phyloP scores from a whole-genome alignment of 371 early-diverging fungal species.

The Gilbertella persicaria region DNA sequence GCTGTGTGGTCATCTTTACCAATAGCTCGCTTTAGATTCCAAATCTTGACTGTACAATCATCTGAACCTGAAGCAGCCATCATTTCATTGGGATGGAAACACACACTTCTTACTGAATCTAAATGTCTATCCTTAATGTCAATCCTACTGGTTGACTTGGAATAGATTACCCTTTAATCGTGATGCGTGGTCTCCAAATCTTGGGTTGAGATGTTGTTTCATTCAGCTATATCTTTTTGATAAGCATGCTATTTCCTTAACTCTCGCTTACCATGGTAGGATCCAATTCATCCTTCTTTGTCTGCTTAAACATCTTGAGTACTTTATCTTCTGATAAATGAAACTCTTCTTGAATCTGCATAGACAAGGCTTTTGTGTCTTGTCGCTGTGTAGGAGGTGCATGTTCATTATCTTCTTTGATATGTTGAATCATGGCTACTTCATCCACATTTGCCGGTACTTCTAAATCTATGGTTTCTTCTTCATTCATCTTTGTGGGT shows the following conservation, averaged over 20 bases:
- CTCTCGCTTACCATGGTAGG: too few species aligned
- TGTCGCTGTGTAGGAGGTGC: constrained; percentile 11
- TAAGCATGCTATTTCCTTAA: neutral
- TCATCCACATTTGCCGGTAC: constrained; percentile 53
- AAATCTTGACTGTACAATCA: constrained; percentile 82
- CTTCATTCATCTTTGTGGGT: constrained; percentile 3
- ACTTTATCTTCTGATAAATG: constrained; percentile 64
- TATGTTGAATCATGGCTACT: constrained; percentile 46
- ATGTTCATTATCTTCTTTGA: constrained; percentile 16
- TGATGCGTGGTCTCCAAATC: constrained; percentile 63
- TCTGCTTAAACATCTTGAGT: constrained; percentile 55
- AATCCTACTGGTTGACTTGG: too few species aligned
- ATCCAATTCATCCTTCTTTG: constrained; percentile 27
- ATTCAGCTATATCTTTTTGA: too few species aligned
- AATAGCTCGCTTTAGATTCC: constrained; percentile 59
- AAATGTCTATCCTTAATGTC: constrained; percentile 61
- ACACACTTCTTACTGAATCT: constrained; percentile 75
- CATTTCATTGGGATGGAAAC: constrained; percentile 67
- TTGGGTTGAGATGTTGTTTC: constrained; percentile 39
- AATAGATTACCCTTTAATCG: constrained; percentile 68
- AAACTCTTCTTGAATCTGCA: constrained; percentile 62
- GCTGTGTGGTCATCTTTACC: constrained; percentile 35
- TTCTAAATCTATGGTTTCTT: constrained; percentile 20
- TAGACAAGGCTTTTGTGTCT: constrained; percentile 32
- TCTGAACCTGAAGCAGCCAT: constrained; percentile 78